phyloP scores from a whole-genome alignment of 1,139 yeast species.

The Scheffersomyces lignicola region DNA sequence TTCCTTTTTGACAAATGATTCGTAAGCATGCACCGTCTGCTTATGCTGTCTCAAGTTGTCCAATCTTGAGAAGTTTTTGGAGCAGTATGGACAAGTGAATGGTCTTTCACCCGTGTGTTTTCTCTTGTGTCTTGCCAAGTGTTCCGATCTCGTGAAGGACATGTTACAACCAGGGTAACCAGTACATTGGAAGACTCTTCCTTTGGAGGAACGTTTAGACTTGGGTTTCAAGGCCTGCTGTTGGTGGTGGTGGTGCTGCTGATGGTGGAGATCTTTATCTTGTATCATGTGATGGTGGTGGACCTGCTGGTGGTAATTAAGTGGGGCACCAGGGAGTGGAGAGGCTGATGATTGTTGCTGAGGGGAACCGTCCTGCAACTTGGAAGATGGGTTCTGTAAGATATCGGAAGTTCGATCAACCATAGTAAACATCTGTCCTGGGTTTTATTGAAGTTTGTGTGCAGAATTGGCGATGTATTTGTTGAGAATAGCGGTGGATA shows the following conservation, averaged over 20 bases:
- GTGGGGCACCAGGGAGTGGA: constrained; percentile 1
- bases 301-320: background rate
- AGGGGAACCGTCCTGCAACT: too few relatives aligned
- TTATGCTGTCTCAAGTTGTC: constrained; percentile 92
- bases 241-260: constrained; percentile 6
- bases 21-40: constrained; percentile 88
- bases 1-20: constrained; percentile 33
- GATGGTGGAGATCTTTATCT: constrained; percentile 3
- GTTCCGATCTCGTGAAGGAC: constrained; percentile 89
- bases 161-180: constrained; percentile 87
- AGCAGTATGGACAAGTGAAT: constrained; percentile 81
- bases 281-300: background rate
- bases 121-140: constrained; percentile 86
- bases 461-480: too few relatives aligned
- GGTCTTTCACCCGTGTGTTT: constrained; percentile 97
- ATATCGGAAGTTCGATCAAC: constrained; percentile 4
- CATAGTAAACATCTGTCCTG: constrained; percentile 4
- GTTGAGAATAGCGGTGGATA: too few relatives aligned
- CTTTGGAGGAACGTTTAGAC: constrained; percentile 47
- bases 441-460: background rate
- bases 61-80: constrained; percentile 75
- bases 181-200: constrained; percentile 76
- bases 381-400: background rate
- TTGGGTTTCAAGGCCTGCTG: constrained; percentile 12
- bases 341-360: constrained; percentile 1